A percentile compares a stretch with the other conserved stretches of the same genome.
phyloP scores from a whole-genome alignment of 2,329 filamentous ascomycete species.

The Phaeosphaeria sp. region DNA sequence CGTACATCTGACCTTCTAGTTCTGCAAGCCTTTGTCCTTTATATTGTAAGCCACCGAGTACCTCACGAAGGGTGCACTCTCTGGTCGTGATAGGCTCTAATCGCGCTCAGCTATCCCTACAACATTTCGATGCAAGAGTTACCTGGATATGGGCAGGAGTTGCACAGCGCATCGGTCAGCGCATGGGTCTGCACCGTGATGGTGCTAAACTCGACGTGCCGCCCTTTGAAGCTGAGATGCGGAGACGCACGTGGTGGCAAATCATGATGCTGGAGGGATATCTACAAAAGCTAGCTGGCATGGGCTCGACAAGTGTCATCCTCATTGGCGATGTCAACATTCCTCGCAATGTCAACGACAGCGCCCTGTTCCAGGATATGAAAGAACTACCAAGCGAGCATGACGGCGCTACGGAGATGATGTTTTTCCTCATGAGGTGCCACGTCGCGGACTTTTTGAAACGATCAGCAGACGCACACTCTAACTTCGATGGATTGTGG shows the following conservation, averaged over 20 bases:
- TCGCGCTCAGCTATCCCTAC: constrained; percentile 48
- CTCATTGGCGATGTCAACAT: constrained; percentile 55
- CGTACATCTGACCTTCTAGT: constrained; percentile 69
- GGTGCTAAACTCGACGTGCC: constrained; percentile 58
- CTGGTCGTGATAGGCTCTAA: constrained; percentile 1
- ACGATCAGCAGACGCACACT: constrained; percentile 16
- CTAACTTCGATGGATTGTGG: constrained; percentile 33
- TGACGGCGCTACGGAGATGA: constrained; percentile 57
- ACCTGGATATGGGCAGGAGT: constrained; percentile 71
- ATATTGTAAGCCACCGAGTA: constrained; percentile 60
- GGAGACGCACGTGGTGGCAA: constrained; percentile 64
- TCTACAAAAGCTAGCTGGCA: constrained; percentile 62
- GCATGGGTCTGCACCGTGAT: constrained; percentile 67
- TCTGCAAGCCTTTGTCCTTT: constrained; percentile 72
- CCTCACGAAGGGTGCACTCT: not conserved
- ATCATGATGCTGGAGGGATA: constrained; percentile 67
- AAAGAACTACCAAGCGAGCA: constrained; percentile 51
- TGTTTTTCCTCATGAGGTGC: constrained; percentile 54
- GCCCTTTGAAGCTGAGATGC: constrained; percentile 66
- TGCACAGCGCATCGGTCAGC: constrained; percentile 56
- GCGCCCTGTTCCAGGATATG: constrained; percentile 53
- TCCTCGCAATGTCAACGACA: constrained; percentile 64
- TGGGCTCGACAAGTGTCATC: constrained; percentile 53
- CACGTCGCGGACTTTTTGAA: constrained; percentile 52
- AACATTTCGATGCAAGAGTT: constrained; percentile 59